Evolutionary conservation across 768 basidiomycete species (phyloP), one percentile per base, ranked within the genome.

Genomic region (Pulveroboletus sp.): DNA sequence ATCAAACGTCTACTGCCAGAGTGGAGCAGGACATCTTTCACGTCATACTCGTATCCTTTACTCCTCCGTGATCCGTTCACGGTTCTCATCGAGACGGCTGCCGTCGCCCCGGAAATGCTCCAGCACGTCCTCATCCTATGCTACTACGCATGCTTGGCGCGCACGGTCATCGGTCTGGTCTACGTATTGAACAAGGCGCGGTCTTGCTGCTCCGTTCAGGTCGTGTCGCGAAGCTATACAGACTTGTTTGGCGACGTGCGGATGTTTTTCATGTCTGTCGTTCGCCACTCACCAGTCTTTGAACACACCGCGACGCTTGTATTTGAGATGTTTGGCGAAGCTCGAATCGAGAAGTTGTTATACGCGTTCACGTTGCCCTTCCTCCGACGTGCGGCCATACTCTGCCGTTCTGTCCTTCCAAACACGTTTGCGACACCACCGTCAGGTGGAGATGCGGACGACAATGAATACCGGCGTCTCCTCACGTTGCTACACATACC

Each of bases 341-440:
- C 83, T 5, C 76, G 86, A 33, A 86, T 97, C 41, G 86, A 93
- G 61, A 90, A 87, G 66, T 69, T 94, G 39, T 71, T 97, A 31
- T 94, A 94, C 61, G 76, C 83, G 0, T 91, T 94, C 67, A 92
- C 90, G 0, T 75, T 97, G 0, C 94, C 93, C 3, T 97, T 96
- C 75, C 80, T 98, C 9, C 86, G 95, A 15, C 80, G 88, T 0
- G 89, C 86, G 0, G 83, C 91, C 10, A 89, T 97, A 43, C 76
- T 98, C 7, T 89, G 85, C 52, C 84, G 87, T 8, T 80, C 90
- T 0, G 73, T 90, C 36, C 73, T 86, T 38, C 83, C 89, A 3
- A 70, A 74, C 7, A 76, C 79, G 3, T 87, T 86, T 63, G 73
- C 78, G 12, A 57, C 60, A 0, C 78, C 79, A 5, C 54, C 72